These are phyloP conservation scores for Chlamydomonas asymmetrica DNA, from an alignment of 139 green algal species.

Conservation along the genomic window DNA sequence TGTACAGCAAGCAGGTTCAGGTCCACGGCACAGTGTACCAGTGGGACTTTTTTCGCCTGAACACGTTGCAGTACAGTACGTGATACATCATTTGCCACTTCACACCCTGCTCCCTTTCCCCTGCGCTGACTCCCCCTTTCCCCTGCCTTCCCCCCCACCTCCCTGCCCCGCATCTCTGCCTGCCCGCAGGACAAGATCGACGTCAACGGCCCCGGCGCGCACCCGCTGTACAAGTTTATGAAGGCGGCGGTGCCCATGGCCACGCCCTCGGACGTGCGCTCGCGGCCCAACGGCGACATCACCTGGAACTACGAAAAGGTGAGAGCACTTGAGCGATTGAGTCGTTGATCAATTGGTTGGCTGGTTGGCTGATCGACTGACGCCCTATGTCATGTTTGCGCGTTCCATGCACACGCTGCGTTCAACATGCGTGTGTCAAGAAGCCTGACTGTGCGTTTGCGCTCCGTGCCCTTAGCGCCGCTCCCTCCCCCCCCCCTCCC, in stretches of 20 bases:
- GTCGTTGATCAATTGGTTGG: too few species aligned
- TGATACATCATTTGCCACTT: too few species aligned
- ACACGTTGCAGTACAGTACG: too few species aligned
- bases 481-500: not conserved
- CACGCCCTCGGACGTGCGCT: conserved; percentile 13
- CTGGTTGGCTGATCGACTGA: not conserved
- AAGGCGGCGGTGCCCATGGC: conserved; percentile 23
- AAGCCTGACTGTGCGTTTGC: too few species aligned
- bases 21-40: too few species aligned
- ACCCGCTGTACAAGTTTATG: conserved; percentile 86
- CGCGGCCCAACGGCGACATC: conserved; percentile 18
- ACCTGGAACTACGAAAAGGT: conserved; percentile 24
- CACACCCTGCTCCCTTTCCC: too few species aligned
- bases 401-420: not conserved
- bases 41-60: too few species aligned
- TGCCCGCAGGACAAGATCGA: conserved; percentile 86
- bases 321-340: too few species aligned
- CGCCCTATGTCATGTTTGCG: not conserved
- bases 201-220: conserved; percentile 73
- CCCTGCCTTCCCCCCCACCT: too few species aligned
- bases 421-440: not conserved
- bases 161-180: too few species aligned
- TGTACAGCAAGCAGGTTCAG: too few species aligned
- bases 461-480: not conserved
- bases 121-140: too few species aligned